phyloP scores from a whole-genome alignment of 495 filamentous ascomycete genomes.

The Penicillium nucicola region DNA sequence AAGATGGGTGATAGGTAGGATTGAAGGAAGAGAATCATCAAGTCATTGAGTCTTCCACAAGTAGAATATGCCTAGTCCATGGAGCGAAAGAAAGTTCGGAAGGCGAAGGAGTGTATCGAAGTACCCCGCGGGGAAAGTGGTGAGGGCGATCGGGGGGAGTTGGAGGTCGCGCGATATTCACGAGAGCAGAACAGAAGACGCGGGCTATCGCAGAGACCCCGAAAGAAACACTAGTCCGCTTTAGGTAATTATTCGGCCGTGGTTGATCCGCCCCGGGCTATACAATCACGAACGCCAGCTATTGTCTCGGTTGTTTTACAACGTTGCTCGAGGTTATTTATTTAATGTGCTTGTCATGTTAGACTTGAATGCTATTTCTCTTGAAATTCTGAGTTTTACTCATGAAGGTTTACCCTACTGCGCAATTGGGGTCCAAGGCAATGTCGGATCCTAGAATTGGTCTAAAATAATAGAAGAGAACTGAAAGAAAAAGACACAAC shows the following conservation, averaged over 20 bases:
- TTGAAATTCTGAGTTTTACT: too few species aligned
- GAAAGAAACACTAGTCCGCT: slow-evolving; percentile 38
- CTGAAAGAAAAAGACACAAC: slow-evolving; percentile 25
- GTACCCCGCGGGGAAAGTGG: slow-evolving; percentile 32
- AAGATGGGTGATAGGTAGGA: slow-evolving; percentile 25
- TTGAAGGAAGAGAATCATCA: slow-evolving; percentile 27
- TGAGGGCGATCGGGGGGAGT: slow-evolving; percentile 38
- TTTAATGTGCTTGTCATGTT: neutral
- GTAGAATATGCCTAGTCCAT: slow-evolving; percentile 54
- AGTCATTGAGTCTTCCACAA: slow-evolving; percentile 40
- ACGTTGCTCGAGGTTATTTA: neutral
- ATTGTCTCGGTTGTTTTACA: too few species aligned
- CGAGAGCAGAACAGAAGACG: slow-evolving; percentile 32
- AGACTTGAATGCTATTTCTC: too few species aligned
- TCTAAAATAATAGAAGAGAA: slow-evolving; percentile 23
- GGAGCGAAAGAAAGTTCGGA: slow-evolving; percentile 48
- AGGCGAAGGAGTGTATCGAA: slow-evolving; percentile 61
- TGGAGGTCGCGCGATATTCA: slow-evolving; percentile 34
- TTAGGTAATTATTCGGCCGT: slow-evolving; percentile 25
- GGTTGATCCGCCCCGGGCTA: slow-evolving; percentile 27
- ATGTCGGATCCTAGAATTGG: slow-evolving; percentile 24
- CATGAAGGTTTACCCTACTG: too few species aligned
- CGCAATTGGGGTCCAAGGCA: slow-evolving; percentile 7
- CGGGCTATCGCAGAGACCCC: slow-evolving; percentile 43
- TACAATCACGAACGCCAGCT: neutral